A percentile compares a stretch with the other conserved stretches of the same genome.
phyloP scores from a whole-genome alignment of 345 rosid genomes.

The Reutealis trisperma region DNA sequence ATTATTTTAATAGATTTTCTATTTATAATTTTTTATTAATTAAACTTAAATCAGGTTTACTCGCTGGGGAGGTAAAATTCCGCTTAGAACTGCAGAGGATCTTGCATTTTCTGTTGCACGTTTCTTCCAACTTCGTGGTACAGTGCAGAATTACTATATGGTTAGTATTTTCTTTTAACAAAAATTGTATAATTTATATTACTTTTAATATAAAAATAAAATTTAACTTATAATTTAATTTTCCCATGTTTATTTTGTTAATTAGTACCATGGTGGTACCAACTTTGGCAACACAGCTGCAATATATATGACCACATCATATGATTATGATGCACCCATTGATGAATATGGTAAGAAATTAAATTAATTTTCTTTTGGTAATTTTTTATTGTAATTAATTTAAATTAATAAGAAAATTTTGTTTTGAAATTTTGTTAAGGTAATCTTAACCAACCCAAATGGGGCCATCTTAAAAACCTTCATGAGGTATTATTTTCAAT shows the following conservation, averaged over 20 bases:
- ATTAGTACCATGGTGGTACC: conserved; percentile 28
- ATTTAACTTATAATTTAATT: too few species aligned
- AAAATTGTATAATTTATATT: background rate
- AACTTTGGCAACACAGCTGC: conserved; percentile 25
- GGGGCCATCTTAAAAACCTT: conserved; percentile 22
- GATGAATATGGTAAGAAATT: conserved; percentile 24
- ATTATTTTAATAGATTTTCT: background rate
- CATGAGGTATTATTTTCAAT: conserved; percentile 12
- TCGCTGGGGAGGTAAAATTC: conserved; percentile 9
- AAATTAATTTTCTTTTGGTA: too few species aligned
- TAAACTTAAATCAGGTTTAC: background rate
- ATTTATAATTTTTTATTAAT: background rate
- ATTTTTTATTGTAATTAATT: background rate
- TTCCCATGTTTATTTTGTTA: too few species aligned
- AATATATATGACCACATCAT: conserved; percentile 18
- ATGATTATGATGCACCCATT: conserved; percentile 29
- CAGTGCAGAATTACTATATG: conserved; percentile 28
- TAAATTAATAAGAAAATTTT: background rate
- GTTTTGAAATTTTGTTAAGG: background rate
- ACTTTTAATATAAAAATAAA: background rate
- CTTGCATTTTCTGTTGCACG: conserved; percentile 24
- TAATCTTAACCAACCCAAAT: conserved; percentile 18
- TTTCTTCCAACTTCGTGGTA: conserved; percentile 12
- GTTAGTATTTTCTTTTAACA: background rate
- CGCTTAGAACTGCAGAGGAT: conserved; percentile 19